Conservation (phyloP, 164 flowering plant genomes). For the Vitis amurensis region DNA sequence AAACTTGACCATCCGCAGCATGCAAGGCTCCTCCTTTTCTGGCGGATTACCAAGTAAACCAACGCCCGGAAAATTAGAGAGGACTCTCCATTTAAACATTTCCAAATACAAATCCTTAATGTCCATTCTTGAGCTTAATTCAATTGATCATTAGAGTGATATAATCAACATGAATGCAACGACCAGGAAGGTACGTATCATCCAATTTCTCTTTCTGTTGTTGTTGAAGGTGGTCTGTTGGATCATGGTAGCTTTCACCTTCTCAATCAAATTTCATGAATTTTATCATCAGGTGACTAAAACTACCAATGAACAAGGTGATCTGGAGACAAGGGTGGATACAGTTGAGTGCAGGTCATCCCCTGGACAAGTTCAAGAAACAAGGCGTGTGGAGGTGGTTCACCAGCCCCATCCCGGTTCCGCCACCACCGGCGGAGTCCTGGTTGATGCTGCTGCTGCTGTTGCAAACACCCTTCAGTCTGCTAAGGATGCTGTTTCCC, state of each 20-base stretch:
- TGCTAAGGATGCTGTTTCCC: slow-evolving; percentile 35
- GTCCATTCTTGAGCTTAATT: background rate
- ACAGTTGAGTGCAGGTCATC: slow-evolving; percentile 29
- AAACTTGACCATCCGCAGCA: no score
- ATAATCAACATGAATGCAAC: slow-evolving; percentile 14
- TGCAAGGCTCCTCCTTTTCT: background rate
- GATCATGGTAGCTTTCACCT: background rate
- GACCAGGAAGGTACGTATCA: slow-evolving; percentile 3
- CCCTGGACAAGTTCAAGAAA: slow-evolving; percentile 33
- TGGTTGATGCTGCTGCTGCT: slow-evolving; percentile 32
- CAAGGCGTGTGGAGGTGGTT: slow-evolving; percentile 27
- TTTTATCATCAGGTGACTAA: slow-evolving; percentile 11
- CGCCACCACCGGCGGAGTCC: slow-evolving; percentile 29
- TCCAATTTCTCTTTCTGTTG: background rate
- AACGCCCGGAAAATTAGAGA: background rate
- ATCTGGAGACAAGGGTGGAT: slow-evolving; percentile 21
- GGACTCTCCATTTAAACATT: background rate
- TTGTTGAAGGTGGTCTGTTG: background rate
- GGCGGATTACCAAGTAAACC: background rate
- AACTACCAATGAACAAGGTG: slow-evolving; percentile 6
- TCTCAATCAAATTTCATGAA: no score
- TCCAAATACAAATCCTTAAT: background rate
- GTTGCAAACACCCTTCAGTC: slow-evolving; percentile 32
- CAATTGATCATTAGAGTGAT: background rate
- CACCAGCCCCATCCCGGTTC: slow-evolving; percentile 28